These are phyloP conservation scores for Tolypocladium cylindrosporum DNA, from an alignment of 2,329 filamentous ascomycete species.

Conservation along the genomic window DNA sequence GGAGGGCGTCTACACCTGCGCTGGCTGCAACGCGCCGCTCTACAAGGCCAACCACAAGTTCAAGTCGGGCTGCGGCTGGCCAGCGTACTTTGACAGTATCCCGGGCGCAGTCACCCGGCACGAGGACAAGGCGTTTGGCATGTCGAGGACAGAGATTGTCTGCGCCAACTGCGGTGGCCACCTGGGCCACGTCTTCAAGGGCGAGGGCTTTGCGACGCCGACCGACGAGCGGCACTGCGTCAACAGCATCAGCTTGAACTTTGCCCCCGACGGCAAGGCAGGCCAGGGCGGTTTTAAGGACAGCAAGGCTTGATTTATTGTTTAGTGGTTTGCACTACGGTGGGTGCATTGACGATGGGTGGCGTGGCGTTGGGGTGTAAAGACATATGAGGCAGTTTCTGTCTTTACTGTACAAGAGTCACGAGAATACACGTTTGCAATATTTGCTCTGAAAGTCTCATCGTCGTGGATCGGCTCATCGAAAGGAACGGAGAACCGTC, in stretches of 20 bases:
- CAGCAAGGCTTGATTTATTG: constrained; percentile 22
- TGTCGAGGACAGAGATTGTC: constrained; percentile 84
- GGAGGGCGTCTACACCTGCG: constrained; percentile 75
- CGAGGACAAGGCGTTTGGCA: constrained; percentile 67
- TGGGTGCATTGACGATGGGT: background rate
- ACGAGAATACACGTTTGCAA: background rate
- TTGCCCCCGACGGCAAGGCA: constrained; percentile 54
- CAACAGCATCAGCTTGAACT: constrained; percentile 84
- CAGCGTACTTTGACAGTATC: constrained; percentile 92
- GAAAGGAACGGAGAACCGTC: background rate
- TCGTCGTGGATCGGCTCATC: background rate
- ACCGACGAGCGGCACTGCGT: constrained; percentile 97
- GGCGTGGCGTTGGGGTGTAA: background rate
- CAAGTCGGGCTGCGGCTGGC: constrained; percentile 93
- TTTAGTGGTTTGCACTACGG: too few species aligned
- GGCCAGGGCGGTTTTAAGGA: constrained; percentile 21
- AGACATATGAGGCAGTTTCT: background rate
- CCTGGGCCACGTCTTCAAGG: constrained; percentile 90
- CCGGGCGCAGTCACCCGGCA: constrained; percentile 82
- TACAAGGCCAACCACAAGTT: constrained; percentile 96
- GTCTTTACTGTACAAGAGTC: background rate
- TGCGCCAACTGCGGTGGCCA: constrained; percentile 93
- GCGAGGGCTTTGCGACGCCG: constrained; percentile 72
- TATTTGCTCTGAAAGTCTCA: too few species aligned
- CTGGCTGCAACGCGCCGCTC: constrained; percentile 74